These are phyloP conservation scores for Drechslerella stenobrocha DNA, from an alignment of 2,329 filamentous ascomycete genomes.

Conservation along the genomic window DNA sequence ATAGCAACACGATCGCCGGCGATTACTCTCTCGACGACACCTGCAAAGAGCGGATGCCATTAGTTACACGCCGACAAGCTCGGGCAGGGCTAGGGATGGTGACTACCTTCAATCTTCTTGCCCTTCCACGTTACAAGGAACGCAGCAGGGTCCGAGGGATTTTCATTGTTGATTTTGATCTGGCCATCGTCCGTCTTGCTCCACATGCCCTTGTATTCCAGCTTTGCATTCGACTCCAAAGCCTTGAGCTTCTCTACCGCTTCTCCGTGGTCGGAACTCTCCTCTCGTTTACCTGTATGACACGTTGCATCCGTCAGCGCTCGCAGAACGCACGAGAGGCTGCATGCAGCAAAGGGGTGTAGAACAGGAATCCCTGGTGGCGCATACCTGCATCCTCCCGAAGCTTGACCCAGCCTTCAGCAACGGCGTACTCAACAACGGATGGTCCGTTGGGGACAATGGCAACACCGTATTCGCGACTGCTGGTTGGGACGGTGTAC, in stretches of 20 bases:
- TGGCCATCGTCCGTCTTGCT: conserved; percentile 64
- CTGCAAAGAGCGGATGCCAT: conserved; percentile 51
- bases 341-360: background rate
- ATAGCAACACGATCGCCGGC: conserved; percentile 88
- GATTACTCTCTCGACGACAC: conserved; percentile 83
- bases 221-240: conserved; percentile 75
- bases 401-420: conserved; percentile 89
- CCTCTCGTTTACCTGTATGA: conserved; percentile 61
- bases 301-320: conserved; percentile 15
- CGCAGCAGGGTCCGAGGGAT: conserved; percentile 68
- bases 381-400: conserved; percentile 76
- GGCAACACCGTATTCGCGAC: conserved; percentile 84
- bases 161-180: conserved; percentile 79
- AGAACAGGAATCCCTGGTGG: background rate
- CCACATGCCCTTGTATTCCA: conserved; percentile 81
- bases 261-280: conserved; percentile 73
- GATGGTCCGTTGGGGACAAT: conserved; percentile 73
- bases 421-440: conserved; percentile 79
- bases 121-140: conserved; percentile 85
- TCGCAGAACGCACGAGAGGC: background rate
- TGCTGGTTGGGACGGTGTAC: conserved; percentile 82
- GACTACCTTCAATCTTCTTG: conserved; percentile 71
- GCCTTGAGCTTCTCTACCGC: conserved; percentile 76
- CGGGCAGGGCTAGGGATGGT: background rate
- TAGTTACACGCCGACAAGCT: conserved; percentile 5